Base-by-base conservation (phyloP, 306 rosid species). In the Lathyrus sativus region DNA sequence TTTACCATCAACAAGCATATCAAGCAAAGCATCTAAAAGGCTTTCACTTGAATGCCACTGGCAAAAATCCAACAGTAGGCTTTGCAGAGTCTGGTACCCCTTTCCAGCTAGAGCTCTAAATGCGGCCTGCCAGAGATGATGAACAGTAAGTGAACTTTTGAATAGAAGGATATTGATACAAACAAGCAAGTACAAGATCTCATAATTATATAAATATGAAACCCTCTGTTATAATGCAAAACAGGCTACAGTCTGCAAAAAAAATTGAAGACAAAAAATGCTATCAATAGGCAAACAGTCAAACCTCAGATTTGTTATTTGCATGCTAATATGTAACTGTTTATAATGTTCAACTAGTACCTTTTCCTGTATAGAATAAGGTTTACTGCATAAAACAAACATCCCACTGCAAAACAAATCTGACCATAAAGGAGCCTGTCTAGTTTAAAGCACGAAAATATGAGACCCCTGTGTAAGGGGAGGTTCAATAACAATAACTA, bases 1-100 rank as follows among this genome's bases (percentile, higher is more conserved):
- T 76, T 70, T 90, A 76, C 97, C 97, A 81, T 93, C 98, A 72
- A 88, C 88, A 73, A 93, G 97, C 98, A 93, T 90, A 78, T 90
- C 92, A 33, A 93, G 97, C 79, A 93, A 76, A 11, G 71, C 90
- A 82, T 74, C 88, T 78, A 93, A 70, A 77, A 93, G 88, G 43
- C 81, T 86, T 81, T 84, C 90, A 69, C 96, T 88, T 62, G 91
- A 81, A 85, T 74, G 89, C 69, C 84, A 82, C 56, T 76, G 95
- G 82, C 90, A 88, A 87, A 88, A 90, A 71, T 93, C 97, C 74
- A 93, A 82, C 58, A 93, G 83, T 80, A 93, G 82, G 82, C 95
- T 88, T 85, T 90, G 96, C 84, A 93, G 68, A 4, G 98, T 86
- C 86, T 82, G 96, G 76, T 93, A 93, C 31, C 98, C 98, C 82